Conservation (phyloP, 2,329 filamentous ascomycete genomes). For the Diaporthe citriasiana region DNA sequence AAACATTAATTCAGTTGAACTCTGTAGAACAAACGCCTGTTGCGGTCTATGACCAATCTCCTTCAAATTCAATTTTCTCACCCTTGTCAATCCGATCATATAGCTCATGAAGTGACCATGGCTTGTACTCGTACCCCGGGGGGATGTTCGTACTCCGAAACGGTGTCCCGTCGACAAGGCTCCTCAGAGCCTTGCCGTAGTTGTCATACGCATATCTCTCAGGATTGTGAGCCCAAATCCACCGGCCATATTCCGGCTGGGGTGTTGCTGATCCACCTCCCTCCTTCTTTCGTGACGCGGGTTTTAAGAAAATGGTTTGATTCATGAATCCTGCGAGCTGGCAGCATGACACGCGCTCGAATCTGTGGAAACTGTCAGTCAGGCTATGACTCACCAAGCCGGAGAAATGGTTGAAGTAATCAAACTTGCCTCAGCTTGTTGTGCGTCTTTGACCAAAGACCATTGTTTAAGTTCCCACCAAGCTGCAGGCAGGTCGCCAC, state of each 20-base stretch:
- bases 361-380: background rate
- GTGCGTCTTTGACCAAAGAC: slow-evolving; percentile 40
- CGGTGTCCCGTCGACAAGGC: slow-evolving; percentile 23
- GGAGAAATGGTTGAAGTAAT: too few species aligned
- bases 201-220: slow-evolving; percentile 37
- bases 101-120: slow-evolving; percentile 6
- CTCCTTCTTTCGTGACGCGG: slow-evolving; percentile 41
- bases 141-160: slow-evolving; percentile 26
- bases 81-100: slow-evolving; percentile 20
- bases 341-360: slow-evolving; percentile 43
- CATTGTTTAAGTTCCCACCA: slow-evolving; percentile 55
- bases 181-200: slow-evolving; percentile 28
- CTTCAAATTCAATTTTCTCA: slow-evolving; percentile 32
- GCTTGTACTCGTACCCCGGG: background rate
- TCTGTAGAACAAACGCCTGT: background rate
- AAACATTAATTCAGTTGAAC: background rate
- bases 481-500: slow-evolving; percentile 57
- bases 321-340: slow-evolving; percentile 45
- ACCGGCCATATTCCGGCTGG: slow-evolving; percentile 41
- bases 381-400: background rate
- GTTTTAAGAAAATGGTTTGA: slow-evolving; percentile 44
- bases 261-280: slow-evolving; percentile 31
- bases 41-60: slow-evolving; percentile 32
- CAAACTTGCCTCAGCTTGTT: slow-evolving; percentile 33
- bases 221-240: slow-evolving; percentile 46